phyloP scores from a whole-genome alignment of 2,329 filamentous ascomycete species.

The Colletotrichum caudatum region DNA sequence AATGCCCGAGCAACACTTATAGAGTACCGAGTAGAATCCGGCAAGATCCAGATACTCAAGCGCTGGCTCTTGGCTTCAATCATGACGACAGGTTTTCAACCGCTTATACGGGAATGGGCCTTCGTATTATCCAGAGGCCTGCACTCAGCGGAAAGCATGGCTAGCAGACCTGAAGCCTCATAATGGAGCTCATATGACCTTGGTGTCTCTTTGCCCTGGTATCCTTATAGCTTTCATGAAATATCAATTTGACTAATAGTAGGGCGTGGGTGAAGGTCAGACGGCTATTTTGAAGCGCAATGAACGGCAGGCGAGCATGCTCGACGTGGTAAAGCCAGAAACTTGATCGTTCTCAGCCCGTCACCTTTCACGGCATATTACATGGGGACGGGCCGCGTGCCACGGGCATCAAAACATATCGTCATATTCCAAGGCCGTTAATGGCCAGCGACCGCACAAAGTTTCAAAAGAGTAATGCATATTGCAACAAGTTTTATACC shows the following conservation, averaged over 20 bases:
- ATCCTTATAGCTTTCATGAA: not conserved
- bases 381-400: not conserved
- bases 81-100: not conserved
- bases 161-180: no score
- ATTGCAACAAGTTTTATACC: not conserved
- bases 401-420: not conserved
- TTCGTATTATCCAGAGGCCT: not conserved
- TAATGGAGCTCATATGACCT: not conserved
- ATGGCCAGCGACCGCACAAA: not conserved
- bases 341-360: not conserved
- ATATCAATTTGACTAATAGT: no score
- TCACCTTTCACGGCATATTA: not conserved
- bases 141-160: not conserved
- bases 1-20: not conserved
- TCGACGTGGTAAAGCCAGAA: not conserved
- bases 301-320: not conserved
- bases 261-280: no score
- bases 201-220: not conserved
- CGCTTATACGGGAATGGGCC: not conserved
- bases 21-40: not conserved
- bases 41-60: not conserved
- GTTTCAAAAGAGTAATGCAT: not conserved
- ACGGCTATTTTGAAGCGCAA: not conserved
- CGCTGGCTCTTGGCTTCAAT: not conserved
- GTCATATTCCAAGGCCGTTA: not conserved